Conservation (phyloP, 2,329 filamentous ascomycete genomes). For the Neospermospora avenae region DNA sequence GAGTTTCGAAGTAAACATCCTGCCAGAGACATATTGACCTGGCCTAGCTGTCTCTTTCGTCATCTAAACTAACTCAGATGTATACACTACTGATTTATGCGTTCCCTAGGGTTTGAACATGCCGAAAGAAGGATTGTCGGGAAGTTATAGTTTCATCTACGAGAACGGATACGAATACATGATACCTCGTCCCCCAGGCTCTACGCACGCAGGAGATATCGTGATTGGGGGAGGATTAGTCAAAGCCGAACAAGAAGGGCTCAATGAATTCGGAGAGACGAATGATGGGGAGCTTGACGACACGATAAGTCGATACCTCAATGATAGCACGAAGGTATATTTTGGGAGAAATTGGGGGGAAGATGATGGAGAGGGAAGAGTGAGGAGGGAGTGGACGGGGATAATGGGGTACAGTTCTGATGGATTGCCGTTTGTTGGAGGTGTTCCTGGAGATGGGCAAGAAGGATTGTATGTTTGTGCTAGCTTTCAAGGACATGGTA, state of each 20-base stretch:
- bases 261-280: slow-evolving; percentile 39
- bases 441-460: slow-evolving; percentile 40
- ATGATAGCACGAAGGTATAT: slow-evolving; percentile 30
- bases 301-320: slow-evolving; percentile 25
- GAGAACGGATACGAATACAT: slow-evolving; percentile 64
- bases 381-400: slow-evolving; percentile 50
- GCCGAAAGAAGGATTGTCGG: slow-evolving; percentile 24
- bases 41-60: no score
- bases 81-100: no score
- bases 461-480: slow-evolving; percentile 28
- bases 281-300: slow-evolving; percentile 34
- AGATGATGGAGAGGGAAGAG: slow-evolving; percentile 38
- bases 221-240: slow-evolving; percentile 31
- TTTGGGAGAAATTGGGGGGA: slow-evolving; percentile 43
- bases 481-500: slow-evolving; percentile 30
- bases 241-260: slow-evolving; percentile 35
- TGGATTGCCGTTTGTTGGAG: slow-evolving; percentile 50
- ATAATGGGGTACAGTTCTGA: slow-evolving; percentile 56
- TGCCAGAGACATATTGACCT: no score
- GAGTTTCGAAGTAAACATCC: no score
- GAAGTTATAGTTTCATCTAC: slow-evolving; percentile 52
- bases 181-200: slow-evolving; percentile 52
- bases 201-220: slow-evolving; percentile 37
- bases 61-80: no score
- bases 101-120: slow-evolving; percentile 26